Evolutionary conservation across 2,329 filamentous ascomycete genomes (phyloP), one percentile per base, ranked within the genome.

Genomic region (Venturia nashicola): DNA sequence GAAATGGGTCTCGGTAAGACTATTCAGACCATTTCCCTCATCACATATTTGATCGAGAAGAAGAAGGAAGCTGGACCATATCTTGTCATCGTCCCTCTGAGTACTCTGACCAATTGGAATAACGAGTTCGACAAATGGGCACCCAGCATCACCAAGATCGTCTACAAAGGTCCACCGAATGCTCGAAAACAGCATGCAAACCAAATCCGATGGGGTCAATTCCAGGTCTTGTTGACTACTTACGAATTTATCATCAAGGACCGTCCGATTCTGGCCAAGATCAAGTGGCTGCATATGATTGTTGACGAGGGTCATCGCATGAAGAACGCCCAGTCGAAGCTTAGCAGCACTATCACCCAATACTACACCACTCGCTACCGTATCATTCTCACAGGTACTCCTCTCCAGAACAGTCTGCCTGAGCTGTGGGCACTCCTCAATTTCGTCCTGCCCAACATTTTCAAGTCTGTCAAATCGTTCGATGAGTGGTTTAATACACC

Each of bases 161-260:
- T 97, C 43, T 99, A 99, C 83, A 99, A 99, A 78, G 94, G 94
- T 23, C 91, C 94, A 2, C 94, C 94, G 0, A 89, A 87, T 66
- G 82, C 87, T 61, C 87, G 94, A 71, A 97, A 97, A 75, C 84
- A 88, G 70, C 91, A 96, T 65, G 92, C 97, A 73, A 88, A 96
- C 68, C 90, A 91, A 75, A 96, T 99, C 69, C 91, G 94, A 61
- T 93, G 91, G 76, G 92, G 93, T 59, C 86, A 90, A 64, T 99
- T 99, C 83, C 94, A 99, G 75, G 94, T 99, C 60, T 80, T 99
- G 12, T 83, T 99, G 65, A 99, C 94, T 1, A 99, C 94, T 0
- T 99, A 99, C 78, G 94, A 99, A 75, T 99, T 97, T 78, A 95
- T 99, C 77, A 99, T 99, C 83, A 99, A 97, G 79, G 94, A 99